Evolutionary conservation across 768 basidiomycete species (phyloP).

Genomic region (Pisolithus sp.): DNA sequence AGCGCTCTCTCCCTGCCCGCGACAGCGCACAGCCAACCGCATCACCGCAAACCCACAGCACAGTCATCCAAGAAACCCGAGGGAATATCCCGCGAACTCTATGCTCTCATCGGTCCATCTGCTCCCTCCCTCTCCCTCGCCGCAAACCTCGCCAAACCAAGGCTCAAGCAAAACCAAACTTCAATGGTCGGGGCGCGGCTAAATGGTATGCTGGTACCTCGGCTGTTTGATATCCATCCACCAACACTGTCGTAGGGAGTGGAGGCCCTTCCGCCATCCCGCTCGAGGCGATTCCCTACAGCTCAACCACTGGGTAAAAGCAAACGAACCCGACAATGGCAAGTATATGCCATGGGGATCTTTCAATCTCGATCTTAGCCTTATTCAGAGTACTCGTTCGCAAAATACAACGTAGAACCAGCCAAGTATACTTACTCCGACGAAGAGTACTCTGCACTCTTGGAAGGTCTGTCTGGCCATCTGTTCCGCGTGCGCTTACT

Average conservation of each 20-base stretch:
- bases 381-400: constrained; percentile 66
- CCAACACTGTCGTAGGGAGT: constrained; percentile 52
- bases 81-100: constrained; percentile 89
- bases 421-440: constrained; percentile 67
- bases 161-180: constrained; percentile 79
- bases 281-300: constrained; percentile 64
- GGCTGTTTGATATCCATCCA: background rate
- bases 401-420: constrained; percentile 71
- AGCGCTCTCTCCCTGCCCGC: constrained; percentile 69
- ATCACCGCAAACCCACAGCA: constrained; percentile 39
- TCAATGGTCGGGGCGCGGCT: constrained; percentile 53
- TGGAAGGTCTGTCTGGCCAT: constrained; percentile 50
- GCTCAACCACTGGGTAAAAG: constrained; percentile 81
- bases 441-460: constrained; percentile 78
- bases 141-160: constrained; percentile 71
- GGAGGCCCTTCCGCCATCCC: constrained; percentile 63
- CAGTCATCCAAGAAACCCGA: constrained; percentile 60
- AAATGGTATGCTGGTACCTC: constrained; percentile 54
- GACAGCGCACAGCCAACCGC: constrained; percentile 33
- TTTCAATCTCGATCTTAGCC: background rate
- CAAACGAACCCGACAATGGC: constrained; percentile 52
- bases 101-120: constrained; percentile 90
- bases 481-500: background rate
- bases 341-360: constrained; percentile 13
- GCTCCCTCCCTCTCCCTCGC: constrained; percentile 81